Conservation (phyloP, 306 rosid genomes). For the Malus sieversii region DNA sequence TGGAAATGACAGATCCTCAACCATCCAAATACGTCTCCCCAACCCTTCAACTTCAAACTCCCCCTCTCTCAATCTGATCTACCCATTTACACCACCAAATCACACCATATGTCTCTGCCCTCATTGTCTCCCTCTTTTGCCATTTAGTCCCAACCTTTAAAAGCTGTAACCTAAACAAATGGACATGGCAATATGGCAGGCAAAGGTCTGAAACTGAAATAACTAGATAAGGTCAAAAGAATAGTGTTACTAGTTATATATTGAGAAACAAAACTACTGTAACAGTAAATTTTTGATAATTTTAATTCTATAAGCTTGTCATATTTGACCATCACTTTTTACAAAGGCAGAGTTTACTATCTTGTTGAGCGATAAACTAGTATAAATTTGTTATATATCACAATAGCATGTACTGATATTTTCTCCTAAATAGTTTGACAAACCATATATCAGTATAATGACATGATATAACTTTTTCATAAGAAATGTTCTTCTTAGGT, state of each 20-base stretch:
- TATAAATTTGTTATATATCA: no score
- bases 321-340: neutral
- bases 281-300: no score
- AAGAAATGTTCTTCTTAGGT: neutral
- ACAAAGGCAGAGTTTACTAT: no score
- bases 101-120: conserved; percentile 24
- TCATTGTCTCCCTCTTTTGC: conserved; percentile 39
- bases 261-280: no score
- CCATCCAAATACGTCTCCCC: conserved; percentile 14
- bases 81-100: conserved; percentile 13
- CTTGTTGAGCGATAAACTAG: neutral
- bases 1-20: conserved; percentile 45
- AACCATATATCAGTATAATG: neutral
- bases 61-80: neutral
- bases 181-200: neutral
- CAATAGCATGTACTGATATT: neutral
- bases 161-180: conserved; percentile 25
- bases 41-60: neutral
- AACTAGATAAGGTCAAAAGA: neutral
- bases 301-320: no score
- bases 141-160: conserved; percentile 19
- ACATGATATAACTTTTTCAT: no score
- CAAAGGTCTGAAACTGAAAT: neutral
- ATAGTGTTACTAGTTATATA: neutral
- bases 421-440: neutral